A percentile compares a stretch with the other conserved stretches of the same genome.
These are phyloP conservation scores for Tolypocladium ophioglossoides DNA, from an alignment of 2,329 filamentous ascomycete species.

Conservation along the genomic window DNA sequence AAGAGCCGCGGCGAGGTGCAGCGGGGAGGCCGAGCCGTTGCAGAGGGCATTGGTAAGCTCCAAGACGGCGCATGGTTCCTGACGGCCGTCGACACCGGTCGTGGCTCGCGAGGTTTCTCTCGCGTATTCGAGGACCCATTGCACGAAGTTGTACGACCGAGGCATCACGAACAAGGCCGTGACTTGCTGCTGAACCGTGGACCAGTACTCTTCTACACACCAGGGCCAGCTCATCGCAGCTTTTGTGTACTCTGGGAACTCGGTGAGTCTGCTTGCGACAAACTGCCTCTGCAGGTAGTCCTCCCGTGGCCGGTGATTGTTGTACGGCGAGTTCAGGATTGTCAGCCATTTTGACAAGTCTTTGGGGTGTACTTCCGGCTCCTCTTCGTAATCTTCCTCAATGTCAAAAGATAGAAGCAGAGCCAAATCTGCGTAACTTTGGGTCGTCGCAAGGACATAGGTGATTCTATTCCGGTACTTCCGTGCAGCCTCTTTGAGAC, in stretches of 20 bases:
- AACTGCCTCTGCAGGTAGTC: neutral
- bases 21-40: slow-evolving; percentile 14
- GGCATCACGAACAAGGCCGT: slow-evolving; percentile 15
- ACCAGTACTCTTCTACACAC: slow-evolving; percentile 17
- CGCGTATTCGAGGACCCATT: slow-evolving; percentile 25
- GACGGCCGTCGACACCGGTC: slow-evolving; percentile 11
- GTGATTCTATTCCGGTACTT: neutral
- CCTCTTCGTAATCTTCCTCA: neutral
- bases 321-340: slow-evolving; percentile 1
- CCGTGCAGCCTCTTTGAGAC: neutral
- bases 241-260: slow-evolving; percentile 7
- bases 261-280: neutral
- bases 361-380: neutral
- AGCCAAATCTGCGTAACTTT: neutral
- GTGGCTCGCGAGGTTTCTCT: slow-evolving; percentile 16
- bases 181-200: slow-evolving; percentile 13
- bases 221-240: slow-evolving; percentile 17
- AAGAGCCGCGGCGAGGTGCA: slow-evolving; percentile 24
- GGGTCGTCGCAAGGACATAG: neutral
- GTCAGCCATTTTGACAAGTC: neutral
- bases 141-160: slow-evolving; percentile 19
- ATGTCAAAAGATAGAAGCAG: neutral
- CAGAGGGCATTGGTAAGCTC: slow-evolving; percentile 19
- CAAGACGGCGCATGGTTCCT: slow-evolving; percentile 12
- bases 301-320: neutral